A percentile compares a stretch with the other conserved stretches of the same genome.
Evolutionary conservation across 2,329 filamentous ascomycete species (phyloP).

Genomic region (Aspergillus brasiliensis): DNA sequence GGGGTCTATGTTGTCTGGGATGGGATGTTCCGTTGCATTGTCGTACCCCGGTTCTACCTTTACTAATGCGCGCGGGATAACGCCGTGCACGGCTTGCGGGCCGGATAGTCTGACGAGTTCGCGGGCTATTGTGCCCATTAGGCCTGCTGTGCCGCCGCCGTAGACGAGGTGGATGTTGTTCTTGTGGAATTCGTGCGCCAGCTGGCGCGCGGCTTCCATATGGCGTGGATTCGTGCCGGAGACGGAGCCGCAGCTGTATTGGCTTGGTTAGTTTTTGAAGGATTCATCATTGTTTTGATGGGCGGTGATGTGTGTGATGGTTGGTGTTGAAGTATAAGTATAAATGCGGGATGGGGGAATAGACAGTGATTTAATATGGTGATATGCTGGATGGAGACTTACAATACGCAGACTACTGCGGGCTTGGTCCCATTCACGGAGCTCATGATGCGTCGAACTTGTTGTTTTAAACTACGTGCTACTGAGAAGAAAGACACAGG

Average conservation of each 20-base stretch:
- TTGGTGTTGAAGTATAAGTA: neutral
- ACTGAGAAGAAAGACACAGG: neutral
- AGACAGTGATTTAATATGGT: neutral
- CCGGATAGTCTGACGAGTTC: slow-evolving; percentile 82
- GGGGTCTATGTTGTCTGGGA: slow-evolving; percentile 25
- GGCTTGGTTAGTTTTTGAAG: neutral
- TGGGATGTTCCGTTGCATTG: slow-evolving; percentile 32
- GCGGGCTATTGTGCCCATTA: slow-evolving; percentile 93
- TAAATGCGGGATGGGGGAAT: slow-evolving; percentile 7
- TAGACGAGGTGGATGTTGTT: slow-evolving; percentile 85
- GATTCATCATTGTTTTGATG: neutral
- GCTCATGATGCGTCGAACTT: neutral
- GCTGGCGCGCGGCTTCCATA: slow-evolving; percentile 72
- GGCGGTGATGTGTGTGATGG: neutral
- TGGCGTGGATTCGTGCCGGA: slow-evolving; percentile 73
- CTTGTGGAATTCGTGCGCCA: slow-evolving; percentile 73
- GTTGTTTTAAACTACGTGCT: neutral
- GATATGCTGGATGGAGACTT: too few relatives aligned
- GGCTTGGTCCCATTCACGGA: slow-evolving; percentile 29
- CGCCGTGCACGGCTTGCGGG: slow-evolving; percentile 83
- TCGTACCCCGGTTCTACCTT: slow-evolving; percentile 61
- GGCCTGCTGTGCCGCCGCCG: slow-evolving; percentile 87
- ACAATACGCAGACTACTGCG: slow-evolving; percentile 86
- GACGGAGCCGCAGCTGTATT: slow-evolving; percentile 73
- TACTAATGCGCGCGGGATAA: slow-evolving; percentile 86